Conservation (phyloP, 345 rosid species). For the Capsella bursapastoris region DNA sequence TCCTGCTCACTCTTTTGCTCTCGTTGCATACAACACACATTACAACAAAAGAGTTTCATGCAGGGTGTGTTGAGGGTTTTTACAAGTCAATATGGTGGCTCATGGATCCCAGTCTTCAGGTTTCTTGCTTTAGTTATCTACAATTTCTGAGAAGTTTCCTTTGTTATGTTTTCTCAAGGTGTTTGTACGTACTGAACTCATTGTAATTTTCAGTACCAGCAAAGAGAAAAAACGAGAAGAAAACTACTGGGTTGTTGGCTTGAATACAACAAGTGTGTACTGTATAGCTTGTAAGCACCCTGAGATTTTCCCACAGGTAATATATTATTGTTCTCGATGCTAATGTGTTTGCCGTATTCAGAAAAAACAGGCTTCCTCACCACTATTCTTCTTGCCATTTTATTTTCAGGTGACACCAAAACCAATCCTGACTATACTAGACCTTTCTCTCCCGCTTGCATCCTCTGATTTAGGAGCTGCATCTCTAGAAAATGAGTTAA, state of each 20-base stretch:
- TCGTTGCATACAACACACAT: slow-evolving; percentile 4
- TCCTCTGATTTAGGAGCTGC: slow-evolving; percentile 94
- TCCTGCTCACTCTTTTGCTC: slow-evolving; percentile 20
- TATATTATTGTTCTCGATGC: slow-evolving; percentile 13
- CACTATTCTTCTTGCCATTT: slow-evolving; percentile 30
- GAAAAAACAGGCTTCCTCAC: slow-evolving; percentile 21
- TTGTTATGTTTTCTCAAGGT: not conserved
- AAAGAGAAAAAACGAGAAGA: slow-evolving; percentile 73
- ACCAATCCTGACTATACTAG: slow-evolving; percentile 73
- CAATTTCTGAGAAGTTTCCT: slow-evolving; percentile 11
- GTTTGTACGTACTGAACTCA: not conserved
- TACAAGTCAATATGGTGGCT: slow-evolving; percentile 81
- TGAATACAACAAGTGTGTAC: slow-evolving; percentile 69
- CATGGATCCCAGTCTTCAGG: slow-evolving; percentile 98
- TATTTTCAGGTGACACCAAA: slow-evolving; percentile 88
- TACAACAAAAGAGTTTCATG: slow-evolving; percentile 36
- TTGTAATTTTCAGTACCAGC: slow-evolving; percentile 56
- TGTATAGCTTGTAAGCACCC: slow-evolving; percentile 76
- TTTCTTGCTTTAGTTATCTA: slow-evolving; percentile 42
- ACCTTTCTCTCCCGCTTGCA: slow-evolving; percentile 78
- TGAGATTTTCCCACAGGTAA: slow-evolving; percentile 81
- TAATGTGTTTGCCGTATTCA: not conserved
- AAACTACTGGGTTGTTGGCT: slow-evolving; percentile 90
- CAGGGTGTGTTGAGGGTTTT: slow-evolving; percentile 80
- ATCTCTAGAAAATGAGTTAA: slow-evolving; percentile 89